phyloP scores from a whole-genome alignment of 2,329 filamentous ascomycete genomes.

The Drechslerella dactyloides region DNA sequence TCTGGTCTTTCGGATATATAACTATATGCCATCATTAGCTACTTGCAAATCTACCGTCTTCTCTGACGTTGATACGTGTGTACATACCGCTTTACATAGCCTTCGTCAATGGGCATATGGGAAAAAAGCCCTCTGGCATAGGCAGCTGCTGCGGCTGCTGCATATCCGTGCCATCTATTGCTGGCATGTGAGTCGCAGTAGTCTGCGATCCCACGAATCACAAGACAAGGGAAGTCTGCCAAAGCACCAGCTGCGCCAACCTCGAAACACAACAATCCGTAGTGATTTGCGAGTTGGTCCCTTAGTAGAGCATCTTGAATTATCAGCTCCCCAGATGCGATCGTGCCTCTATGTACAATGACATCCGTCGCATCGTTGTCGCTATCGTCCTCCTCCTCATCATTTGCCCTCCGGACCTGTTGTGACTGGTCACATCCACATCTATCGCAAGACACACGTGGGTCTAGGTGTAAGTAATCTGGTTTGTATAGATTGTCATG shows the following conservation, averaged over 20 bases:
- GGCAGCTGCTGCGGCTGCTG: too few species aligned
- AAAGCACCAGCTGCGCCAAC: not conserved
- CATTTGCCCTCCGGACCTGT: not conserved
- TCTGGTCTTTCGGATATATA: too few species aligned
- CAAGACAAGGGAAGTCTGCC: not conserved
- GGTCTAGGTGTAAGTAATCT: not conserved
- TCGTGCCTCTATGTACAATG: not conserved
- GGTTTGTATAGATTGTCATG: not conserved
- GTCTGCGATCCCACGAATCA: too few species aligned
- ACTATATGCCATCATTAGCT: too few species aligned
- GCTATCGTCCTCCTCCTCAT: not conserved
- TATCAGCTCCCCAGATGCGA: conserved; percentile 8
- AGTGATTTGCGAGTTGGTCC: not conserved
- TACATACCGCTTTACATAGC: too few species aligned
- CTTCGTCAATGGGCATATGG: too few species aligned
- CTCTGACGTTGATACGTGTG: too few species aligned
- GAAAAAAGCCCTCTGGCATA: too few species aligned
- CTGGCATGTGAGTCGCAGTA: too few species aligned
- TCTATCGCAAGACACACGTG: not conserved
- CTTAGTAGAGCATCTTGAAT: not conserved
- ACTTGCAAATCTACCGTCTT: too few species aligned
- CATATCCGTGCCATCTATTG: too few species aligned
- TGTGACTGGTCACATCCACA: not conserved
- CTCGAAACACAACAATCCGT: conserved; percentile 6
- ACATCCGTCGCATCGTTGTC: not conserved